Base-by-base conservation (phyloP, 139 green algal genomes). In the Chlorella sp. region DNA sequence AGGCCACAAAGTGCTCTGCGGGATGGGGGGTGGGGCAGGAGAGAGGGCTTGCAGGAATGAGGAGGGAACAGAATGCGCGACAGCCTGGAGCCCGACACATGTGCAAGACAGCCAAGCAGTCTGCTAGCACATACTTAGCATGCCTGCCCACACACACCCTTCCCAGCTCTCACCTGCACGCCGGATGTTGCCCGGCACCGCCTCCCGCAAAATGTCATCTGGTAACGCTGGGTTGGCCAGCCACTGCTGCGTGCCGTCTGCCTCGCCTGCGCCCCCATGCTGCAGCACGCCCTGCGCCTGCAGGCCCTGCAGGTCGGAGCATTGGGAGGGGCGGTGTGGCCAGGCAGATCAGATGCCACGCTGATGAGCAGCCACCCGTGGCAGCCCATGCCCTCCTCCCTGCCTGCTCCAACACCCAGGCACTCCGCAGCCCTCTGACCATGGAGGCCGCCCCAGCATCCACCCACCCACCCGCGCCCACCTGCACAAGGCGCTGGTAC, bases 1-100 rank as follows among this genome's bases (percentile, higher is more conserved):
- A 99, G 20, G 92, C 91, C n/a, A 99, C 80, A 88, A 99, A 99
- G 89, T 99, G 97, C 91, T 99, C 97, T 23, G 96, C 56, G 23
- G 44, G 28, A 74, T 32, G 65, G 5, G 30, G n/a, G 25, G 21
- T 26, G 26, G 9, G 26, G 32, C 74, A 34, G 17, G 55, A 20
- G 5, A 25, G 21, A 21, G 4, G 21, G 32, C 44, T 51, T 51
- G 44, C n/a, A n/a, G 44, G 44, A 9, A 51, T 9, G 44, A 51
- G 9, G 7, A 51, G 44, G 44, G 44, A 51, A 9, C 44, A n/a
- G n/a, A n/a, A n/a, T n/a, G n/a, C n/a, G n/a, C n/a, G n/a, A n/a
- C n/a, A n/a, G n/a, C n/a, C n/a, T n/a, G n/a, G n/a, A n/a, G n/a
- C n/a, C n/a, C n/a, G n/a, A n/a, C n/a, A n/a, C n/a, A n/a, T n/a